Base-by-base conservation (phyloP, 2,329 filamentous ascomycete species). In the Cladosporium sphaerospermum region DNA sequence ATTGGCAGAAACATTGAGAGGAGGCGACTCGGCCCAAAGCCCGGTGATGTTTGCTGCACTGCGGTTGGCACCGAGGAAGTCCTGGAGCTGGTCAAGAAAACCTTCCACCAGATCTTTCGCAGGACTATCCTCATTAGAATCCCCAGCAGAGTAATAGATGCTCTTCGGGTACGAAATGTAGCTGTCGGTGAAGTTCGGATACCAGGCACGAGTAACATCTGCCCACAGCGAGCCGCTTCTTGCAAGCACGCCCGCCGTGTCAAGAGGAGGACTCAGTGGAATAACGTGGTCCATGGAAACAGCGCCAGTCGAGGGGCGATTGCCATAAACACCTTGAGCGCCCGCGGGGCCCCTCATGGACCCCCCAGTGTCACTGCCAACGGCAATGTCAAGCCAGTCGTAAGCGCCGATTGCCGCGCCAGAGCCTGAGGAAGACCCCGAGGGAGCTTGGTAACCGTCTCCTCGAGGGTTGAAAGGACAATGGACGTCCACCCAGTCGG, bases 401-500 rank as follows among this genome's bases (percentile, higher is more conserved):
- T 76, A 76, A 2, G 72, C 66, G 14, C 65, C 72, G 43, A 68
- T 67, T 9, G 67, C 71, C 10, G 73, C 71, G 23, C 70, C 74
- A 28, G 67, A 66, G 1, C 73, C 73, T 3, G 69, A 63, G 4
- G 71, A 78, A 1, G 75, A 78, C 1, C 71, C 73, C 0, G 71
- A 72, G 2, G 70, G 66, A 45, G 72, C 68, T 14, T 73, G 71
- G 53, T 72, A 73, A 5, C 71, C 71, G 39, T 73, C 71, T 6
- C 71, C 70, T 28, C 70, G 65, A 28, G 69, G 69, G 34, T 72
- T 73, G 59, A 73, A 73, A 0, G 68, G 62, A 9, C 66, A 64
- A 42, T 72, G 72, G 37, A 72, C 71, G 48, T 73, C 70, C 2
- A 74, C 53, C 72, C 73, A 77, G 52, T 81, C 77, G 0, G 72